Evolutionary conservation across 1,284 basidiomycete species (phyloP).

Genomic region (Cutaneotrichosporon mucoides): DNA sequence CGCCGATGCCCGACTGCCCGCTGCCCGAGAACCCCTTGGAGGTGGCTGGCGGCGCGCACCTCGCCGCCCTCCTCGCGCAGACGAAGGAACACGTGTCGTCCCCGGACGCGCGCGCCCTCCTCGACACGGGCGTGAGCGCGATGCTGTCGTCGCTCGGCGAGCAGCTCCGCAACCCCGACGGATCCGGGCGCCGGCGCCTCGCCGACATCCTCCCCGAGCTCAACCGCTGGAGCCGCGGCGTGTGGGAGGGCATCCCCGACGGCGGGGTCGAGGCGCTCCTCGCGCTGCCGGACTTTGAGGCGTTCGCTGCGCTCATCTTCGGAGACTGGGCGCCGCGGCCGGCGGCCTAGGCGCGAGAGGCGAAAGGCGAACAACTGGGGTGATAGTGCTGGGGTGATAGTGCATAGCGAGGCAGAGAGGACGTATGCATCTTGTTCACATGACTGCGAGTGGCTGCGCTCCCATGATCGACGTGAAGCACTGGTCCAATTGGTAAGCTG

Average conservation of each 20-base stretch:
- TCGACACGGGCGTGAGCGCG: constrained; percentile 37
- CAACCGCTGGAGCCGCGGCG: constrained; percentile 40
- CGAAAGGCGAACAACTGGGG: too few species aligned
- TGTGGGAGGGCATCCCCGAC: constrained; percentile 47
- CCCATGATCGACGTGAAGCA: too few species aligned
- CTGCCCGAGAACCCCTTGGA: constrained; percentile 23
- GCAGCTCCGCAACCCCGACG: constrained; percentile 16
- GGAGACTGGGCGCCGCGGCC: constrained; percentile 44
- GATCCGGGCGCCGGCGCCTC: constrained; percentile 8
- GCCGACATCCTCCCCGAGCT: constrained; percentile 45
- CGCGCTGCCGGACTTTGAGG: constrained; percentile 39
- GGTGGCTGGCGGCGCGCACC: constrained; percentile 23
- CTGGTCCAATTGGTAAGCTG: too few species aligned
- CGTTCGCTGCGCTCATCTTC: constrained; percentile 47
- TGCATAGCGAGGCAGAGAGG: too few species aligned
- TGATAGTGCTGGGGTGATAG: too few species aligned
- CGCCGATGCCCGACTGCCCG: constrained; percentile 15
- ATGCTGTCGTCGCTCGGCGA: constrained; percentile 30
- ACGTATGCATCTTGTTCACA: too few species aligned
- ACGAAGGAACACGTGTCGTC: constrained; percentile 36
- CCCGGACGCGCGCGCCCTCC: constrained; percentile 39
- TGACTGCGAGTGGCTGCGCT: too few species aligned
- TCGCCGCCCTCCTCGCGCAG: constrained; percentile 36
- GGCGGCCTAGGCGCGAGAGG: not conserved
- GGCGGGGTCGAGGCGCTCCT: constrained; percentile 43